phyloP scores from a whole-genome alignment of 2,329 filamentous ascomycete genomes.

The Zasmidium citrigriseum region DNA sequence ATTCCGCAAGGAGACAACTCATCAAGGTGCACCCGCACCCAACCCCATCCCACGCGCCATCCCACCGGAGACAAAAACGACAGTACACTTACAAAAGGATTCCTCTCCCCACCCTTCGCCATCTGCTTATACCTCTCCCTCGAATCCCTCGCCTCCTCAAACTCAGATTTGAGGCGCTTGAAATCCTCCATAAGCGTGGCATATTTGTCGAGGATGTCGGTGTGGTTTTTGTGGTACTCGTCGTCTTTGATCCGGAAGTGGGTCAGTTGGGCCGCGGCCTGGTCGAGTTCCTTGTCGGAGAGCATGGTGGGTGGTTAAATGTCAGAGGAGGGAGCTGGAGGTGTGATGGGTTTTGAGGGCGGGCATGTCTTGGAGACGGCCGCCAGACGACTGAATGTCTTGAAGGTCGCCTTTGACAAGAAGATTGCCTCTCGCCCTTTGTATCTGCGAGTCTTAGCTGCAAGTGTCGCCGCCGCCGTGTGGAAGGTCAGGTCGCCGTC shows the following conservation, averaged over 20 bases:
- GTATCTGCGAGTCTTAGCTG: too few relatives aligned
- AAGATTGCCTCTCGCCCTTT: too few relatives aligned
- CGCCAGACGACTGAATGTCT: not conserved
- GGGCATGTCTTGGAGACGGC: too few relatives aligned
- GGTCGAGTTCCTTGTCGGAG: constrained; percentile 1
- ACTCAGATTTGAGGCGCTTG: constrained; percentile 57
- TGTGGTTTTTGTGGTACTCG: constrained; percentile 18
- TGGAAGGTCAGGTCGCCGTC: too few relatives aligned
- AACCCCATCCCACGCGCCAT: not conserved
- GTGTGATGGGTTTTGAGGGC: too few relatives aligned
- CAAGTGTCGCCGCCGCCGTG: too few relatives aligned
- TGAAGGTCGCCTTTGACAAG: not conserved
- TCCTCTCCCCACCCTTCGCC: constrained; percentile 49
- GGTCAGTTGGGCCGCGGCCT: not conserved
- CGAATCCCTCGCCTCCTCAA: constrained; percentile 56
- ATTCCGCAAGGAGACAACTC: too few relatives aligned
- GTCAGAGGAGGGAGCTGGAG: not conserved
- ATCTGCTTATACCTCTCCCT: constrained; percentile 59
- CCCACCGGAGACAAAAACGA: not conserved
- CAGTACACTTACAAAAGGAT: constrained; percentile 52
- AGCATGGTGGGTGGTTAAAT: not conserved
- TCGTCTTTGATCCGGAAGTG: not conserved
- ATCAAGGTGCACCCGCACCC: too few relatives aligned
- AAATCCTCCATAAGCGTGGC: constrained; percentile 44
- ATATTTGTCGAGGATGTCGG: constrained; percentile 43